A percentile compares a stretch with the other conserved stretches of the same genome.
Conservation (phyloP, 306 rosid species). For the Psophocarpus tetragonolobus region DNA sequence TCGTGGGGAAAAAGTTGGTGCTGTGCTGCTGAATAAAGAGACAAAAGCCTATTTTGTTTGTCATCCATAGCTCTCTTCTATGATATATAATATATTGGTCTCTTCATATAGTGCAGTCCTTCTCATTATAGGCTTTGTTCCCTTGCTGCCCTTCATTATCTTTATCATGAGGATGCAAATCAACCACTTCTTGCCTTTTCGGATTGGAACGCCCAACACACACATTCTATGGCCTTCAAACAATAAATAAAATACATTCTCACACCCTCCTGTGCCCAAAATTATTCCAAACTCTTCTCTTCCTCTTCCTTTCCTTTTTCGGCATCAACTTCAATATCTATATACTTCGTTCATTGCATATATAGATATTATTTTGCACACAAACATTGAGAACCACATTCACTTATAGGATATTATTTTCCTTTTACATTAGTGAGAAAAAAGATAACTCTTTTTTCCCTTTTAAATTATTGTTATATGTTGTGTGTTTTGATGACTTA, state of each 20-base stretch:
- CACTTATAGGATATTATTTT: too few relatives aligned
- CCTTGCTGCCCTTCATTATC: constrained; percentile 23
- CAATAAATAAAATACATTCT: not conserved
- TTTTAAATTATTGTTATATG: too few relatives aligned
- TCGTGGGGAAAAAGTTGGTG: not conserved
- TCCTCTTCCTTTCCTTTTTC: not conserved
- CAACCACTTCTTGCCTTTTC: constrained; percentile 19
- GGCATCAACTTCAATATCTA: too few relatives aligned
- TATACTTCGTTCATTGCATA: too few relatives aligned
- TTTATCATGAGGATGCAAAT: constrained; percentile 17
- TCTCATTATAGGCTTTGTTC: constrained; percentile 20
- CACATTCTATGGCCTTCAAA: not conserved
- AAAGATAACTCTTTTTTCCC: too few relatives aligned
- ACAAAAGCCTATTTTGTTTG: constrained; percentile 23
- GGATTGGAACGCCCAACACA: not conserved
- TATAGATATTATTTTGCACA: too few relatives aligned
- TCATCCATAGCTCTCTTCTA: not conserved
- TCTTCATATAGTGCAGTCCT: not conserved
- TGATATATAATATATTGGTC: constrained; percentile 17
- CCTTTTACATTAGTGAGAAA: too few relatives aligned
- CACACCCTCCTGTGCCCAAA: not conserved
- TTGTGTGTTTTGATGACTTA: too few relatives aligned
- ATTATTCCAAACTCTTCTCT: not conserved
- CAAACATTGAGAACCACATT: too few relatives aligned
- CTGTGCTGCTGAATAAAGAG: constrained; percentile 4